These are phyloP conservation scores for Beta macrorhiza DNA, from an alignment of 179 eudicot species.

Conservation along the genomic window DNA sequence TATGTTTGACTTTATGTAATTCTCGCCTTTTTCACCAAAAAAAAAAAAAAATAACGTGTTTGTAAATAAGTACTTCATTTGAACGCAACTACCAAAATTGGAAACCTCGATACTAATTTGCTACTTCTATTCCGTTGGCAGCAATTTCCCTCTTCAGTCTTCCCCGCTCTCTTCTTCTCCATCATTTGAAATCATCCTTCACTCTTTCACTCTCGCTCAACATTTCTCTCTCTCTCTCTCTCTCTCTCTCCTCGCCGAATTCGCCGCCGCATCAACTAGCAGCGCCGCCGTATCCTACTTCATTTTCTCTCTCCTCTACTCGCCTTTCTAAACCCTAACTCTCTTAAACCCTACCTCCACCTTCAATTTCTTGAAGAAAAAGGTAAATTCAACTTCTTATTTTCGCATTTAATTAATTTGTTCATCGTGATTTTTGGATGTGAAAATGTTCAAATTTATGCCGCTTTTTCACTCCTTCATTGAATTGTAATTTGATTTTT, in stretches of 20 bases:
- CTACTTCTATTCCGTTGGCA: too few species aligned
- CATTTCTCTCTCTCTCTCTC: not conserved
- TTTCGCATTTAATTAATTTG: not conserved
- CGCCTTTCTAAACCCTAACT: slow-evolving; percentile 11
- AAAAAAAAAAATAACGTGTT: too few species aligned
- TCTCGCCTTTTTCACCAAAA: too few species aligned
- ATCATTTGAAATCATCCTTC: not conserved
- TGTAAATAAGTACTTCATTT: too few species aligned
- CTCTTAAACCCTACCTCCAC: slow-evolving; percentile 9
- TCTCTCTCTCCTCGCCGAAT: not conserved
- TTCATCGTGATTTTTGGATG: not conserved
- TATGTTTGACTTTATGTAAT: too few species aligned
- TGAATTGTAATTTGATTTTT: too few species aligned
- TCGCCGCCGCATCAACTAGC: not conserved
- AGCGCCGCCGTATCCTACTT: not conserved
- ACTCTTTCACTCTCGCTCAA: not conserved
- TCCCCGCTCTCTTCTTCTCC: not conserved
- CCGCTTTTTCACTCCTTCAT: too few species aligned
- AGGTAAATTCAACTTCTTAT: not conserved
- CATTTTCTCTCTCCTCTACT: not conserved
- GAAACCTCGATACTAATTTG: too few species aligned
- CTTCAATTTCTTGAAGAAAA: too few species aligned
- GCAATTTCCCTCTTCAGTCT: not conserved
- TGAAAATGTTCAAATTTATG: not conserved
- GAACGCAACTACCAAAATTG: too few species aligned